Base-by-base conservation (phyloP, 495 filamentous ascomycete species). In the Penicillium argentinense region DNA sequence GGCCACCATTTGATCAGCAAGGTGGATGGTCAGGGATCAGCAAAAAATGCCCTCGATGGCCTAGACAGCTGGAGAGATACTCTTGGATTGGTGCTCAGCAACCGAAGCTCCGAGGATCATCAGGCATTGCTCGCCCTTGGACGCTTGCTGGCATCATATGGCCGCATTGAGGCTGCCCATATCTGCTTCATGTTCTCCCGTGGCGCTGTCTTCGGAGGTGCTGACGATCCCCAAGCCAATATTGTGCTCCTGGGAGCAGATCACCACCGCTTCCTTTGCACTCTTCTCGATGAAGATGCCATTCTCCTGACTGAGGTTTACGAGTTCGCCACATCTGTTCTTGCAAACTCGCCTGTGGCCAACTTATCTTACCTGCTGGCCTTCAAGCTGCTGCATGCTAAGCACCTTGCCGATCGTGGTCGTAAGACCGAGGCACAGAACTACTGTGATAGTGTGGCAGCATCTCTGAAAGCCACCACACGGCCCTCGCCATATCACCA, bases 21-120 rank as follows among this genome's bases (percentile, higher is more conserved):
- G 40, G 74, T 80, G 21, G 72, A 81, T 49, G 72, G 77, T 18
- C 68, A 77, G 38, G 84, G 79, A 3, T 57, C 79, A 16, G 77
- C 84, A 6, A 87, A 85, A 56, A 85, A 90, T 62, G 84, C 86
- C 0, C 69, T 88, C 16, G 87, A 87, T 58, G 93, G 93, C 12
- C 75, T 99, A 18, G 87, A 96, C 53, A 87, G 87, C 59, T 99
- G 95, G 95, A 82, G 81, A 40, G 93, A 99, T 64, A 96, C 92
- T 2, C 69, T 97, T 13, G 83, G 84, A 1, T 66, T 97, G 47
- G 81, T 97, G 25, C 66, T 97, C 19, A 89, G 82, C 71, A 97
- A 97, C 67, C 81, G 95, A 39, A 95, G 84, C 39, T 66, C 79
- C 5, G 85, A 87, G 17, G 95, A 97, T 63, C 78, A 75, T 19